A percentile compares a stretch with the other conserved stretches of the same genome.
Conservation (phyloP, 2,329 filamentous ascomycete species). For the Aspergillus brasiliensis region DNA sequence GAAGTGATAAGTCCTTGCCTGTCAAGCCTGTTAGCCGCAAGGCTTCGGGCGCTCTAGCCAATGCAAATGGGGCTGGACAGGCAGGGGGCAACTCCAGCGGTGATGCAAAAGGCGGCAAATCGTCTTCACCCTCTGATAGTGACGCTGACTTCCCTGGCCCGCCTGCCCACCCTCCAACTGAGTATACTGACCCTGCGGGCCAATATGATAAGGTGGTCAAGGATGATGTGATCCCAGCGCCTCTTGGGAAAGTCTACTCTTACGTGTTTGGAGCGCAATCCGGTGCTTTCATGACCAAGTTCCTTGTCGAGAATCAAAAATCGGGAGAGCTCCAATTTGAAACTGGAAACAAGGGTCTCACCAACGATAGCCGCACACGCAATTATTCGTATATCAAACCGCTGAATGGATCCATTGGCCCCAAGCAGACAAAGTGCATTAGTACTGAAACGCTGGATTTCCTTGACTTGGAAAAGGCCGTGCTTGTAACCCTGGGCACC, state of each 20-base stretch:
- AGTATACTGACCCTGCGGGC: constrained; percentile 74
- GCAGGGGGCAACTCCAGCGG: constrained; percentile 39
- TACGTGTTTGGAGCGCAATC: constrained; percentile 84
- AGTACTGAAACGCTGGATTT: constrained; percentile 81
- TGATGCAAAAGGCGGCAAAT: constrained; percentile 53
- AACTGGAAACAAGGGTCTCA: constrained; percentile 75
- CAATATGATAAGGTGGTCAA: constrained; percentile 86
- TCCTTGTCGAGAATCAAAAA: constrained; percentile 84
- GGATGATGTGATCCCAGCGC: constrained; percentile 83
- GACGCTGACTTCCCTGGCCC: constrained; percentile 77
- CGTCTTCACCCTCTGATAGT: constrained; percentile 36
- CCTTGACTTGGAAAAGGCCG: constrained; percentile 82
- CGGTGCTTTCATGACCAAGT: constrained; percentile 79
- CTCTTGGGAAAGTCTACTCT: constrained; percentile 87
- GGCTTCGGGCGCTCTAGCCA: constrained; percentile 58
- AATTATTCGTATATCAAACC: constrained; percentile 91
- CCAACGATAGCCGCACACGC: constrained; percentile 72
- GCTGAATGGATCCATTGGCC: constrained; percentile 78
- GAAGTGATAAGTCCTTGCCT: constrained; percentile 52
- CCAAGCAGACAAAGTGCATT: constrained; percentile 92
- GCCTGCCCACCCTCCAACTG: constrained; percentile 76
- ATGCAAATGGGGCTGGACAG: constrained; percentile 27
- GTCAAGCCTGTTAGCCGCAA: constrained; percentile 68
- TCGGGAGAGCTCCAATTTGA: constrained; percentile 84
- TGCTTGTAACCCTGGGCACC: constrained; percentile 79